Conservation (phyloP, 495 filamentous ascomycete genomes). For the Lasiosphaeris hirsuta region DNA sequence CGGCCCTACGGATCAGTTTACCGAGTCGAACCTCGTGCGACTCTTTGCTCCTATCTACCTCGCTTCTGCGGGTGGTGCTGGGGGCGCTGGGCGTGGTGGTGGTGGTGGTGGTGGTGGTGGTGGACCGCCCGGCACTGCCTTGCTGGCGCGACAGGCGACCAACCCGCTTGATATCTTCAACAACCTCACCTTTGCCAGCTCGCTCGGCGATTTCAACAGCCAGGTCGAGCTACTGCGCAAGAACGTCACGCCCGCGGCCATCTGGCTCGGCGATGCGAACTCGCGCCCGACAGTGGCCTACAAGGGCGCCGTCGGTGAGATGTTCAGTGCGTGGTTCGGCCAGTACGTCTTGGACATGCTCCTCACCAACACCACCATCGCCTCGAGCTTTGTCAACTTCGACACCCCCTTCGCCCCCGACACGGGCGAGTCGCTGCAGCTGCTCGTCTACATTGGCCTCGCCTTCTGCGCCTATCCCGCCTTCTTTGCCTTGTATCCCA, state of each 20-base stretch:
- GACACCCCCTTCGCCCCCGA: constrained; percentile 62
- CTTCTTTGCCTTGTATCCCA: constrained; percentile 85
- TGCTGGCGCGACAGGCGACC: too few species aligned
- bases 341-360: constrained; percentile 70
- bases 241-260: constrained; percentile 69
- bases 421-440: constrained; percentile 69
- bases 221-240: constrained; percentile 58
- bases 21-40: constrained; percentile 33
- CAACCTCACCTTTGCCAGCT: constrained; percentile 59
- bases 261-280: constrained; percentile 62
- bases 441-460: constrained; percentile 74
- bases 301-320: constrained; percentile 41
- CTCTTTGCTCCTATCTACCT: constrained; percentile 45
- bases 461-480: constrained; percentile 73
- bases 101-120: too few species aligned
- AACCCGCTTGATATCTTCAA: constrained; percentile 28
- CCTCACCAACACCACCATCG: constrained; percentile 62
- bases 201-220: constrained; percentile 61
- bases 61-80: constrained; percentile 14
- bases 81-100: neutral
- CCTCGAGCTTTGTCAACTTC: constrained; percentile 64
- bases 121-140: too few species aligned
- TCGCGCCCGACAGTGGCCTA: constrained; percentile 61
- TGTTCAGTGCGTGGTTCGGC: constrained; percentile 55
- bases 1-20: constrained; percentile 56